phyloP scores from a whole-genome alignment of 148 eudicot species.

The Pharnaceum exiguum region DNA sequence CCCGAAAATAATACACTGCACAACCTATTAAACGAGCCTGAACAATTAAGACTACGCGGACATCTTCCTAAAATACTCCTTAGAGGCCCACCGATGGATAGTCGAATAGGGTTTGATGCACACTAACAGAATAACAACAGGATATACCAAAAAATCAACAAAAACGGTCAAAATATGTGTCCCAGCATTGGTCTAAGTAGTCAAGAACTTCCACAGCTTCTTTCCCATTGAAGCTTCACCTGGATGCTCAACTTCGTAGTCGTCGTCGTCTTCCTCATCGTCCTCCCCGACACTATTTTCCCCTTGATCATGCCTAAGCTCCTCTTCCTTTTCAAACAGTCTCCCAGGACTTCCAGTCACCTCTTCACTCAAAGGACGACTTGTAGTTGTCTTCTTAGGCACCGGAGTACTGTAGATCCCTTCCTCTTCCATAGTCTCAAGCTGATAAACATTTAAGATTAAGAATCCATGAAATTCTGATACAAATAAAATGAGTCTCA shows the following conservation, averaged over 20 bases:
- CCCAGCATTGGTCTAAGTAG: constrained; percentile 51
- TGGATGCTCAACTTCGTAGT: constrained; percentile 70
- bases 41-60: constrained; percentile 4
- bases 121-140: constrained; percentile 18
- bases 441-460: constrained; percentile 25
- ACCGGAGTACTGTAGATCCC: constrained; percentile 29
- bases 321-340: constrained; percentile 23
- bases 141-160: constrained; percentile 4
- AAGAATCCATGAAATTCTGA: too few relatives aligned
- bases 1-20: constrained; percentile 13
- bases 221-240: constrained; percentile 90
- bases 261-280: constrained; percentile 41
- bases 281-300: constrained; percentile 21
- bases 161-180: not conserved
- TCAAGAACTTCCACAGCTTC: constrained; percentile 85
- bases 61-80: constrained; percentile 20
- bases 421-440: constrained; percentile 36
- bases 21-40: not conserved
- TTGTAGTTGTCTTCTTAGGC: constrained; percentile 26
- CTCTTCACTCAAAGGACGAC: constrained; percentile 52
- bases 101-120: constrained; percentile 4
- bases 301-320: constrained; percentile 16
- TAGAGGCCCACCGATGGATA: constrained; percentile 12
- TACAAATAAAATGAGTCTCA: too few relatives aligned
- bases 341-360: constrained; percentile 54